phyloP scores from a whole-genome alignment of 2,329 filamentous ascomycete genomes.

The Aspergillus ochraceoroseus region DNA sequence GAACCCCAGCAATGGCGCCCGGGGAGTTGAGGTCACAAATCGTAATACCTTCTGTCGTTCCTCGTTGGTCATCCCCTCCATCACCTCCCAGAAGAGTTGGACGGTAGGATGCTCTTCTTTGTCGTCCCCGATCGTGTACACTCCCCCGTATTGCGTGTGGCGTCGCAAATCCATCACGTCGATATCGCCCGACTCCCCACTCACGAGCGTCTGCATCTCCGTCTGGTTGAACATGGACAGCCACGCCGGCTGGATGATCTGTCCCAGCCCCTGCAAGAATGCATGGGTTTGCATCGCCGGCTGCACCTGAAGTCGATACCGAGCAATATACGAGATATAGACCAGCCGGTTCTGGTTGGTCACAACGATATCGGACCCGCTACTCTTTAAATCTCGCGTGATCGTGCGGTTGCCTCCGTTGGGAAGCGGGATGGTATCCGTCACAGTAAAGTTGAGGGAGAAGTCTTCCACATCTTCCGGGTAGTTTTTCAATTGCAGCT shows the following conservation, averaged over 20 bases:
- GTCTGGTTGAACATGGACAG: slow-evolving; percentile 97
- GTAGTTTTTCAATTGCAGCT: slow-evolving; percentile 74
- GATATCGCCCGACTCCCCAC: slow-evolving; percentile 79
- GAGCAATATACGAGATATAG: slow-evolving; percentile 90
- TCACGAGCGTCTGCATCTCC: slow-evolving; percentile 88
- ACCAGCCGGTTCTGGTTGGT: slow-evolving; percentile 88
- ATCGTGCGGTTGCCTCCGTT: slow-evolving; percentile 54
- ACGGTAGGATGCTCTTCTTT: slow-evolving; percentile 79
- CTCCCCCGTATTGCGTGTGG: slow-evolving; percentile 81
- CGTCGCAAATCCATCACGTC: slow-evolving; percentile 78
- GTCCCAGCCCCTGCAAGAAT: slow-evolving; percentile 77
- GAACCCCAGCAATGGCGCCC: slow-evolving; percentile 86
- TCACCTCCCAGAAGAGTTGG: slow-evolving; percentile 83
- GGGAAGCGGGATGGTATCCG: slow-evolving; percentile 58
- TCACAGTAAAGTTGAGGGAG: slow-evolving; percentile 81
- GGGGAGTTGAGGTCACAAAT: slow-evolving; percentile 89
- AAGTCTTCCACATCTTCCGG: slow-evolving; percentile 74
- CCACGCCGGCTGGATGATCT: slow-evolving; percentile 89
- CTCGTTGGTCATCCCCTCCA: slow-evolving; percentile 67
- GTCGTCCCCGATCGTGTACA: slow-evolving; percentile 88
- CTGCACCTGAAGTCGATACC: slow-evolving; percentile 78
- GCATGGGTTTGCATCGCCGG: slow-evolving; percentile 75
- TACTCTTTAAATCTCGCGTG: slow-evolving; percentile 69
- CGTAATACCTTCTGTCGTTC: slow-evolving; percentile 84
- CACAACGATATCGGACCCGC: slow-evolving; percentile 71